Evolutionary conservation across 2,329 filamentous ascomycete species (phyloP).

Genomic region (Oidium heveae): DNA sequence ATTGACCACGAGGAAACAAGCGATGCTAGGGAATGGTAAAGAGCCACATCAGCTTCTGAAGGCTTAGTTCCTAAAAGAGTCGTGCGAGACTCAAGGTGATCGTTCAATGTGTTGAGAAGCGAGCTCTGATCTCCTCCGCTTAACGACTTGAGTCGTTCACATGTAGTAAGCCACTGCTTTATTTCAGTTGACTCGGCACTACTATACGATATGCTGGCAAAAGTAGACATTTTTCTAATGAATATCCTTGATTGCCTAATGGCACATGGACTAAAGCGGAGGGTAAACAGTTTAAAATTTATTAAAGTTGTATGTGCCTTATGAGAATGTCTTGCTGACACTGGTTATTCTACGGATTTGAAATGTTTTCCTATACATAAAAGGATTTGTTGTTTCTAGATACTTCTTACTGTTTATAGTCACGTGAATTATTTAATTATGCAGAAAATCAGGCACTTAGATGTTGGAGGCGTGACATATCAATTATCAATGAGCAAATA

Average conservation of each 20-base stretch:
- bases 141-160: constrained; percentile 38
- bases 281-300: constrained; percentile 10
- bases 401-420: no score
- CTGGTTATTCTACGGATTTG: no score
- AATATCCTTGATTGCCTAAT: constrained; percentile 12
- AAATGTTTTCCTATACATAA: no score
- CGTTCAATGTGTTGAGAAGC: constrained; percentile 59
- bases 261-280: constrained; percentile 10
- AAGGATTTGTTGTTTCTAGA: no score
- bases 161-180: constrained; percentile 65
- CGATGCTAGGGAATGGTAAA: constrained; percentile 58
- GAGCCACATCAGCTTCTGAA: constrained; percentile 60
- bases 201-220: constrained; percentile 45
- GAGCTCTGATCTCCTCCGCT: constrained; percentile 30
- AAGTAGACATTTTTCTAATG: constrained; percentile 35
- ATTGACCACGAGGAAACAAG: constrained; percentile 54
- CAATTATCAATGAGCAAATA: no score
- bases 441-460: no score
- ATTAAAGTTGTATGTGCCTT: no score
- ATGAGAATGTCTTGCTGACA: no score
- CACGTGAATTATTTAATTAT: no score
- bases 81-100: constrained; percentile 66
- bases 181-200: constrained; percentile 66
- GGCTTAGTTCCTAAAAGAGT: constrained; percentile 78
- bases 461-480: no score